phyloP scores from a whole-genome alignment of 1,284 basidiomycete species.

The Entoloma clypeatum region DNA sequence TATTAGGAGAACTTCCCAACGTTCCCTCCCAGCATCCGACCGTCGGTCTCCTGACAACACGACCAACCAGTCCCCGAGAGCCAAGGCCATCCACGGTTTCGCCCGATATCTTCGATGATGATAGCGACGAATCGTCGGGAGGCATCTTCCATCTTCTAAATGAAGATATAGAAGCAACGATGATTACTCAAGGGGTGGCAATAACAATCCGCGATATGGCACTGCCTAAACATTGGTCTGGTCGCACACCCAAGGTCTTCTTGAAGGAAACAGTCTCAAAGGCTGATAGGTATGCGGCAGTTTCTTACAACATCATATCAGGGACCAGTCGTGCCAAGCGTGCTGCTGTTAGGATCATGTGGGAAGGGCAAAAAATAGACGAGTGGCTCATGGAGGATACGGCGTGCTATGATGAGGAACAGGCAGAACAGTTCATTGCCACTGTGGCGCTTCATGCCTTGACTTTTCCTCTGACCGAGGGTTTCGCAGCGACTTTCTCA shows the following conservation, averaged over 20 bases:
- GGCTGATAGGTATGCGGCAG: constrained; percentile 69
- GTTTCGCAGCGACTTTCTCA: constrained; percentile 52
- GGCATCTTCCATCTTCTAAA: constrained; percentile 83
- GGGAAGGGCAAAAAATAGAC: constrained; percentile 60
- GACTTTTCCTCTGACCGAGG: constrained; percentile 56
- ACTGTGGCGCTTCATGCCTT: constrained; percentile 82
- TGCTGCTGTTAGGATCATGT: constrained; percentile 66
- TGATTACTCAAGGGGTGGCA: constrained; percentile 50
- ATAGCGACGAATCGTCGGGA: constrained; percentile 50
- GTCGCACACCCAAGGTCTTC: constrained; percentile 67
- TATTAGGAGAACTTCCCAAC: constrained; percentile 35
- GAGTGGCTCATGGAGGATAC: constrained; percentile 84
- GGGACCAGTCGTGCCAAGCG: constrained; percentile 69
- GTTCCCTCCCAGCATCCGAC: constrained; percentile 9
- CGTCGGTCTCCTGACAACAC: constrained; percentile 19
- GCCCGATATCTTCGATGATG: constrained; percentile 52
- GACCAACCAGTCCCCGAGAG: constrained; percentile 18
- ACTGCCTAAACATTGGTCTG: constrained; percentile 78
- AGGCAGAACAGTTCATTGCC: constrained; percentile 91
- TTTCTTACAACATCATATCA: constrained; percentile 66
- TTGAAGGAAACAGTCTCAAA: constrained; percentile 66
- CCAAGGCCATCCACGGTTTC: constrained; percentile 11
- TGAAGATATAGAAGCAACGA: constrained; percentile 51
- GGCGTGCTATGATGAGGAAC: constrained; percentile 72
- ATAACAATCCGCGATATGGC: constrained; percentile 73